A percentile compares a stretch with the other conserved stretches of the same genome.
Conservation (phyloP, 1,284 basidiomycete genomes). For the Cystobasidium slooffiae region DNA sequence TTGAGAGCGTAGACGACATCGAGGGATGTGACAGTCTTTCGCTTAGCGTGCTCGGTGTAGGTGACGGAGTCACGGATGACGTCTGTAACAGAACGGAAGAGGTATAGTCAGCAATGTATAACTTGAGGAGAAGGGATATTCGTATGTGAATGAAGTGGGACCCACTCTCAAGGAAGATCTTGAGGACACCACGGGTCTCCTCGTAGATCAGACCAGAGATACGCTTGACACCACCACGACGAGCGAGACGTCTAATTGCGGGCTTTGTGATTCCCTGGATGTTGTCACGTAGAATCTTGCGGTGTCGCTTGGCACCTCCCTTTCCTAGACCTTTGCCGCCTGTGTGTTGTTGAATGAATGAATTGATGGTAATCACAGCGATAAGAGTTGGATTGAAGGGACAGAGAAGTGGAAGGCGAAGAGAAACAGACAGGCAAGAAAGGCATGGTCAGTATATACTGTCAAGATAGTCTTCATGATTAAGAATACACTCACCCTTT, state of each 20-base stretch:
- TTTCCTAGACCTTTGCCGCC: slow-evolving; percentile 73
- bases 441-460: not conserved
- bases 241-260: slow-evolving; percentile 87
- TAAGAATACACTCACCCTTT: slow-evolving; percentile 60
- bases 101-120: slow-evolving; percentile 22
- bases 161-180: slow-evolving; percentile 69
- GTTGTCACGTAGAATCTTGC: slow-evolving; percentile 65
- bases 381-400: not conserved
- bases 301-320: slow-evolving; percentile 80
- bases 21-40: slow-evolving; percentile 85
- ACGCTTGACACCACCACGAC: slow-evolving; percentile 92
- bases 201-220: slow-evolving; percentile 64
- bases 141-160: no score
- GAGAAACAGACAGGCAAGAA: not conserved
- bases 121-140: not conserved
- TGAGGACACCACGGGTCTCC: slow-evolving; percentile 82
- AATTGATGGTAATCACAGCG: not conserved
- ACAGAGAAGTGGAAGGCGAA: not conserved
- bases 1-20: slow-evolving; percentile 93
- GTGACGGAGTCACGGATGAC: slow-evolving; percentile 85
- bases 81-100: slow-evolving; percentile 49
- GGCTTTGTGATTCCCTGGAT: slow-evolving; percentile 83
- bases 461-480: not conserved
- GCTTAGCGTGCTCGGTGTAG: slow-evolving; percentile 76
- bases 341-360: not conserved